A percentile compares a stretch with the other conserved stretches of the same genome.
These are phyloP conservation scores for Botrytis aclada DNA, from an alignment of 2,329 filamentous ascomycete species.

Conservation along the genomic window DNA sequence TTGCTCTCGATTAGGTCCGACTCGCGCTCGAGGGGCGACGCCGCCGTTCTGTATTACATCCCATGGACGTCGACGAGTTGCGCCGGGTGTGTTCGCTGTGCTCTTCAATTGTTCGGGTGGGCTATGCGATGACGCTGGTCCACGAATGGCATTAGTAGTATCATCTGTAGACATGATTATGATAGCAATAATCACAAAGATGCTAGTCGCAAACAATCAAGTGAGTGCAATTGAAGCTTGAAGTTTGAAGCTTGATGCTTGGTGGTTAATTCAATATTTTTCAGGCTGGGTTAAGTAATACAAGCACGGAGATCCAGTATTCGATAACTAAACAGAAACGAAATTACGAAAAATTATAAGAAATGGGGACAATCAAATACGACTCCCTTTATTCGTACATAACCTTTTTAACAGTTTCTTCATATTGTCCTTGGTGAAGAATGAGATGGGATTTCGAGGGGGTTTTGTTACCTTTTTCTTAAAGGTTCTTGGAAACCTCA, in stretches of 20 bases:
- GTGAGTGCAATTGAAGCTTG: background rate
- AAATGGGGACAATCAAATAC: slow-evolving; percentile 6
- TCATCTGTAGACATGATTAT: slow-evolving; percentile 2
- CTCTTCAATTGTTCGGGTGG: background rate
- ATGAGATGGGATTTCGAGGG: background rate
- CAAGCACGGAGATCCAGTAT: slow-evolving; percentile 10
- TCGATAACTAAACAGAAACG: slow-evolving; percentile 4
- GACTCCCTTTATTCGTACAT: slow-evolving; percentile 8
- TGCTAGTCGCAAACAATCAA: background rate
- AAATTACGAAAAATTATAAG: background rate
- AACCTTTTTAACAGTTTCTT: background rate
- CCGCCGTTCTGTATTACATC: slow-evolving; percentile 21
- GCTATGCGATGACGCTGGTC: background rate
- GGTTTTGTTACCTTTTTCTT: background rate
- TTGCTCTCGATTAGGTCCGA: slow-evolving; percentile 6
- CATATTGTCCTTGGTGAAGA: slow-evolving; percentile 6
- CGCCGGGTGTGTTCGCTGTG: background rate
- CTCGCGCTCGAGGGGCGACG: slow-evolving; percentile 15
- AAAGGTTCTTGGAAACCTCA: background rate
- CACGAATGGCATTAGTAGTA: background rate
- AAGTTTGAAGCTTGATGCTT: background rate
- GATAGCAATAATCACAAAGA: background rate
- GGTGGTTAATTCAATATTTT: slow-evolving; percentile 1
- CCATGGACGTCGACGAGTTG: slow-evolving; percentile 18
- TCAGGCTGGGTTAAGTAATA: background rate